These are phyloP conservation scores for Cantharellus anzutake DNA, from an alignment of 768 basidiomycete species.

Conservation along the genomic window DNA sequence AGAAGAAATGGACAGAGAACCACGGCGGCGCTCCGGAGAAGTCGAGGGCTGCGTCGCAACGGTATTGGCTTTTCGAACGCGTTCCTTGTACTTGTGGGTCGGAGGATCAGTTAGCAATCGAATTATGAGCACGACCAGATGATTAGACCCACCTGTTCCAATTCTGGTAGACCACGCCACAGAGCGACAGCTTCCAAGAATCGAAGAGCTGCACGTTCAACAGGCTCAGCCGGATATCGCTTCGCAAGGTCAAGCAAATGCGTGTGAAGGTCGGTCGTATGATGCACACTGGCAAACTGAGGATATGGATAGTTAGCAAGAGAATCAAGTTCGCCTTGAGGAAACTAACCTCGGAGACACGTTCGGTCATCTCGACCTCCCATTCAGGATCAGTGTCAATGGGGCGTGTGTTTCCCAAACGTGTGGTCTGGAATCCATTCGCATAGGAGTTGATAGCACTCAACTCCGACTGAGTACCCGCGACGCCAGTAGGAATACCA, in stretches of 20 bases:
- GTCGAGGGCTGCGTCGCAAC: not conserved
- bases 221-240: too few species aligned
- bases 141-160: slow-evolving; percentile 17
- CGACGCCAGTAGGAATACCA: slow-evolving; percentile 16
- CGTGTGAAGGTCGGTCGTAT: slow-evolving; percentile 50
- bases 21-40: not conserved
- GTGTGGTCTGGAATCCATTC: slow-evolving; percentile 4
- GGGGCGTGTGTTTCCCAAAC: not conserved
- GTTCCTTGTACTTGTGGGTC: not conserved
- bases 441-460: not conserved
- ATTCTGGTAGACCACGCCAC: slow-evolving; percentile 73
- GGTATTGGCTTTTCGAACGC: not conserved
- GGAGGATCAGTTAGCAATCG: too few species aligned
- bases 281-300: slow-evolving; percentile 63
- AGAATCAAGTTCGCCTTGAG: not conserved
- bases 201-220: too few species aligned
- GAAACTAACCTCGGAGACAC: slow-evolving; percentile 42
- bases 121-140: not conserved
- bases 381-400: slow-evolving; percentile 27
- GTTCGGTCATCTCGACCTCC: slow-evolving; percentile 64
- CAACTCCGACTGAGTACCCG: slow-evolving; percentile 9
- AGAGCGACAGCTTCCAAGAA: slow-evolving; percentile 54
- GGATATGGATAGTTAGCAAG: not conserved
- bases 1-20: not conserved
- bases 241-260: slow-evolving; percentile 47